Evolutionary conservation across 73 alveolate species (phyloP).

Genomic region (Tetrahymena thermophila): DNA sequence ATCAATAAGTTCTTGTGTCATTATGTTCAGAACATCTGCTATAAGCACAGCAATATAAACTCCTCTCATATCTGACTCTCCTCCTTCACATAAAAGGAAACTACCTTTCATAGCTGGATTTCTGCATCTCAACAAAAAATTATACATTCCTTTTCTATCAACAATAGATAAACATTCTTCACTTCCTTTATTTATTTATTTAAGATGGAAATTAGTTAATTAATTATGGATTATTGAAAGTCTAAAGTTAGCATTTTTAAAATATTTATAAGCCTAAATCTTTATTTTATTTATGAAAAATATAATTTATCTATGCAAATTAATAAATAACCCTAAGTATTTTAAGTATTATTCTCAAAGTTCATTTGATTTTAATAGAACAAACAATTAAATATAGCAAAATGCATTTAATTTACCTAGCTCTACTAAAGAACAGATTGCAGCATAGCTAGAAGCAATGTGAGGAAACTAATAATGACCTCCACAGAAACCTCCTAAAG

Average conservation of each 20-base stretch:
- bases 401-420: not conserved
- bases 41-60: constrained; percentile 85
- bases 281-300: no score
- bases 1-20: constrained; percentile 67
- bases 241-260: no score
- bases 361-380: no score
- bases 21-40: constrained; percentile 65
- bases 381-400: not conserved
- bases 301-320: no score
- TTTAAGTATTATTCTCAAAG: no score
- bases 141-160: constrained; percentile 73
- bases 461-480: constrained; percentile 72
- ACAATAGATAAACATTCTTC: constrained; percentile 77
- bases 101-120: constrained; percentile 67
- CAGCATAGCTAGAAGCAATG: constrained; percentile 85
- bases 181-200: constrained; percentile 19
- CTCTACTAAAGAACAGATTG: constrained; percentile 64
- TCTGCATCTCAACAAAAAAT: constrained; percentile 67
- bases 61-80: constrained; percentile 96
- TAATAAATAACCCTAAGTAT: no score
- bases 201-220: not conserved
- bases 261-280: no score
- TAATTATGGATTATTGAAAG: no score
- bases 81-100: constrained; percentile 80
- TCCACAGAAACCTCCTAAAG: constrained; percentile 85